Percentiles rank a stretch among this genome's conserved stretches.
Evolutionary conservation across 2,329 filamentous ascomycete genomes (phyloP).

Genomic region (Exophiala phaeomuriformis): DNA sequence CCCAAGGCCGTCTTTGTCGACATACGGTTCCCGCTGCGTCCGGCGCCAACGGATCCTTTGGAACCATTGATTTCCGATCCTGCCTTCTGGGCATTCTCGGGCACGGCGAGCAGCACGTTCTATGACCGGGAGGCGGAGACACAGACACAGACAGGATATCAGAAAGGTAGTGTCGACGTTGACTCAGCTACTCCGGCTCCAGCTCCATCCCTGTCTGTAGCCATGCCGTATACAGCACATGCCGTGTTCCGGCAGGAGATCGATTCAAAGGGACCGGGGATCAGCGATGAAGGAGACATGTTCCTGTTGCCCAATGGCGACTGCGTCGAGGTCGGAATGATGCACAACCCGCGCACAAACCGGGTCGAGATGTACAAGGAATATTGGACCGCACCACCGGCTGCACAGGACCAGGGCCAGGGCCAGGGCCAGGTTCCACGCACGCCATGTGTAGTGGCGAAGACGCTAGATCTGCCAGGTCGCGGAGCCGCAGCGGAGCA

Average conservation of each 20-base stretch:
- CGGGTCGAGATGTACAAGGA: conserved; percentile 26
- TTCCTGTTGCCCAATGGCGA: conserved; percentile 26
- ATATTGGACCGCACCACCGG: conserved; percentile 21
- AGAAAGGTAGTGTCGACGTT: too few relatives aligned
- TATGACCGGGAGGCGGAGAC: neutral
- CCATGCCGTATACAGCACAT: conserved; percentile 23
- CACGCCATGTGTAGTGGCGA: conserved; percentile 22
- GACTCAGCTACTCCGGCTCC: too few relatives aligned
- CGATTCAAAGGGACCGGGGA: conserved; percentile 21
- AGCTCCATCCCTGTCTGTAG: neutral
- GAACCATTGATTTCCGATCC: conserved; percentile 11
- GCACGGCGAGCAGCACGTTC: conserved; percentile 17
- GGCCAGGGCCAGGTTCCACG: conserved; percentile 35
- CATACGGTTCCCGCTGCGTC: conserved; percentile 23
- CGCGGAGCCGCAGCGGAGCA: neutral
- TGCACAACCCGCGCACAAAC: conserved; percentile 21
- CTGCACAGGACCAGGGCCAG: conserved; percentile 29
- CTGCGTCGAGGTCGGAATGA: conserved; percentile 25
- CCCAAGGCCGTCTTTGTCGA: conserved; percentile 21
- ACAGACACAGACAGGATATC: neutral
- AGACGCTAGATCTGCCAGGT: conserved; percentile 1
- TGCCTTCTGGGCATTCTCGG: conserved; percentile 26
- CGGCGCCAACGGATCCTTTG: conserved; percentile 4
- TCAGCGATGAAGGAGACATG: conserved; percentile 25
- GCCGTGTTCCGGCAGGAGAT: conserved; percentile 22